Evolutionary conservation across 495 filamentous ascomycete genomes (phyloP).

Genomic region (Podospora australis): DNA sequence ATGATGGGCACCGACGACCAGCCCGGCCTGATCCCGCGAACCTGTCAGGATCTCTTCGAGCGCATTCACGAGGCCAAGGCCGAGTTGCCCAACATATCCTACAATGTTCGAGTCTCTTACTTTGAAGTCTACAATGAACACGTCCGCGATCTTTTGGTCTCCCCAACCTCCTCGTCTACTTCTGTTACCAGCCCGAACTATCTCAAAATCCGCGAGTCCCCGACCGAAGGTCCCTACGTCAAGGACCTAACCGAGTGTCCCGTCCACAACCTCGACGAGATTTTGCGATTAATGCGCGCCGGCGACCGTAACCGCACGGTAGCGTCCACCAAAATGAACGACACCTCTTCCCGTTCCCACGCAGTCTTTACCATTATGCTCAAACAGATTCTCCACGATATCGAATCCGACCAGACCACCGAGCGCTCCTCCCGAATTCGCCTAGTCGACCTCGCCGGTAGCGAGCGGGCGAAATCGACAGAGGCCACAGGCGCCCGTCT

Average conservation of each 20-base stretch:
- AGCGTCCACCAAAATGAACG: slow-evolving; percentile 99
- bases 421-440: slow-evolving; percentile 90
- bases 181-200: slow-evolving; percentile 66
- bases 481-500: slow-evolving; percentile 88
- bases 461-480: slow-evolving; percentile 89
- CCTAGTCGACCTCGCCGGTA: slow-evolving; percentile 91
- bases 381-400: slow-evolving; percentile 89
- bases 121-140: slow-evolving; percentile 99
- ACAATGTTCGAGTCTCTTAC: slow-evolving; percentile 94
- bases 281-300: slow-evolving; percentile 82
- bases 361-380: slow-evolving; percentile 97
- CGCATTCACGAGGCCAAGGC: slow-evolving; percentile 75
- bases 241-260: slow-evolving; percentile 92
- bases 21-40: slow-evolving; percentile 92
- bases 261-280: slow-evolving; percentile 73
- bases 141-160: slow-evolving; percentile 83
- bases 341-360: slow-evolving; percentile 88
- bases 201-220: slow-evolving; percentile 94
- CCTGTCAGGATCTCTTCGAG: slow-evolving; percentile 93
- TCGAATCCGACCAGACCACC: slow-evolving; percentile 90
- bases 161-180: slow-evolving; percentile 56
- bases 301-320: slow-evolving; percentile 83
- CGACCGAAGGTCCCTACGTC: slow-evolving; percentile 93
- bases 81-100: slow-evolving; percentile 77
- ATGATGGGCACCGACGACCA: slow-evolving; percentile 93